phyloP scores from a whole-genome alignment of 2,329 filamentous ascomycete species.

The Xylaria multiplex region DNA sequence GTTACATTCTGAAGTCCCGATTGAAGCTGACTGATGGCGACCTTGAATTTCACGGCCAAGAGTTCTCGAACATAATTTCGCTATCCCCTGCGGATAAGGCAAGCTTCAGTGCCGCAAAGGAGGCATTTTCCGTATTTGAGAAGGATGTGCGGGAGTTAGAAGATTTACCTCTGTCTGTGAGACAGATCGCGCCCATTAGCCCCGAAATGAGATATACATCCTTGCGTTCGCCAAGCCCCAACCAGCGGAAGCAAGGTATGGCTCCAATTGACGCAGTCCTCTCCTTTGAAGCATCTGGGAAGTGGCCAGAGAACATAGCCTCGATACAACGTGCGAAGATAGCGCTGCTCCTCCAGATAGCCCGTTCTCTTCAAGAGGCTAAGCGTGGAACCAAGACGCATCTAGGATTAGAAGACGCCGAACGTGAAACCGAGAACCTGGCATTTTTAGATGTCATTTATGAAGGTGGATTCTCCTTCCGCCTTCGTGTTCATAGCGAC shows the following conservation, averaged over 20 bases:
- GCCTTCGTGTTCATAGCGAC: constrained; percentile 88
- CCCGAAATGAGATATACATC: constrained; percentile 80
- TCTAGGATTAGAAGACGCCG: constrained; percentile 83
- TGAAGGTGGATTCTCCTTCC: constrained; percentile 76
- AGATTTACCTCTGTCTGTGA: constrained; percentile 85
- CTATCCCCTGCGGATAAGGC: constrained; percentile 60
- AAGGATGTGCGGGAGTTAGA: constrained; percentile 80
- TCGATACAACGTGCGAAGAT: constrained; percentile 95
- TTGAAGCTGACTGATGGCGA: constrained; percentile 68
- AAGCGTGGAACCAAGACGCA: constrained; percentile 71
- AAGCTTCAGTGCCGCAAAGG: constrained; percentile 74
- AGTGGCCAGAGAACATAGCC: constrained; percentile 91
- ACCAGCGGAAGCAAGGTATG: constrained; percentile 56
- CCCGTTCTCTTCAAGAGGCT: constrained; percentile 72
- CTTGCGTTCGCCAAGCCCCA: constrained; percentile 61
- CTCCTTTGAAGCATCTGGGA: constrained; percentile 91
- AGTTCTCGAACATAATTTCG: constrained; percentile 60
- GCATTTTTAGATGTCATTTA: constrained; percentile 86
- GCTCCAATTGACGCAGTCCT: constrained; percentile 80
- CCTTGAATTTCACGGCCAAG: constrained; percentile 61
- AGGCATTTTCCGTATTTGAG: constrained; percentile 78
- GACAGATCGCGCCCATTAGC: constrained; percentile 79
- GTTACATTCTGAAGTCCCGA: constrained; percentile 76
- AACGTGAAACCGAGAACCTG: constrained; percentile 75
- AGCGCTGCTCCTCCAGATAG: constrained; percentile 84